Conservation (phyloP, 2,329 filamentous ascomycete species). For the Stylonectria norvegica region DNA sequence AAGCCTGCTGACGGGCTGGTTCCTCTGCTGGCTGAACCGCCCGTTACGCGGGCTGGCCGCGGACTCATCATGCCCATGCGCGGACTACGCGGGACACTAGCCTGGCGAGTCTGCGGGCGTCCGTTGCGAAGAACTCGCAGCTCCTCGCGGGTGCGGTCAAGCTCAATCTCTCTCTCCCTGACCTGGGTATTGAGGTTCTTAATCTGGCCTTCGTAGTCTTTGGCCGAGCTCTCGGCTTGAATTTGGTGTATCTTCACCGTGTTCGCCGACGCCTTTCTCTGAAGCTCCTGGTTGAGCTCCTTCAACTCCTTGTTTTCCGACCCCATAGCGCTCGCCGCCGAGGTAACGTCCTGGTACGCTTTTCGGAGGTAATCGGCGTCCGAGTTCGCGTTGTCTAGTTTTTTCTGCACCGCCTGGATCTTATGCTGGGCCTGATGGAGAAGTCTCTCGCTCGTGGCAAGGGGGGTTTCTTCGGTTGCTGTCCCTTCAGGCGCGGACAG, state of each 20-base stretch:
- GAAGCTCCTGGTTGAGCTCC: constrained; percentile 38
- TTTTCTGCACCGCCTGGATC: constrained; percentile 40
- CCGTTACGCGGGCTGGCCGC: constrained; percentile 30
- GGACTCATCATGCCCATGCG: constrained; percentile 53
- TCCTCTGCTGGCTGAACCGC: constrained; percentile 44
- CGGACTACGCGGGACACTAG: constrained; percentile 57
- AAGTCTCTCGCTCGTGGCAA: constrained; percentile 29
- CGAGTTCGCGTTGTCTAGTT: constrained; percentile 39
- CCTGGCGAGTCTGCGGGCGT: constrained; percentile 54
- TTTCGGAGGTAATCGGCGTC: constrained; percentile 56
- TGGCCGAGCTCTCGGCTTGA: constrained; percentile 37
- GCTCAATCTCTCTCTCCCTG: constrained; percentile 50
- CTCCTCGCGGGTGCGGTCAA: constrained; percentile 48
- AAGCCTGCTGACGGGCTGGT: constrained; percentile 45
- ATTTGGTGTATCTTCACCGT: constrained; percentile 46
- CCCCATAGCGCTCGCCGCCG: constrained; percentile 42
- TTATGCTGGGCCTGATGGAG: constrained; percentile 38
- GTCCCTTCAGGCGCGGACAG: constrained; percentile 21
- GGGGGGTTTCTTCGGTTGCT: constrained; percentile 23
- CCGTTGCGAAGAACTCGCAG: constrained; percentile 45
- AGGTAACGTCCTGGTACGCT: constrained; percentile 58
- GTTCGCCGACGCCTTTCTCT: constrained; percentile 43
- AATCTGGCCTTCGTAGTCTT: constrained; percentile 37
- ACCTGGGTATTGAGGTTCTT: constrained; percentile 40
- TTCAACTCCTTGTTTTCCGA: constrained; percentile 47